Evolutionary conservation across 495 filamentous ascomycete species (phyloP), one percentile per base, ranked within the genome.

Genomic region (Talaromyces adpressus): DNA sequence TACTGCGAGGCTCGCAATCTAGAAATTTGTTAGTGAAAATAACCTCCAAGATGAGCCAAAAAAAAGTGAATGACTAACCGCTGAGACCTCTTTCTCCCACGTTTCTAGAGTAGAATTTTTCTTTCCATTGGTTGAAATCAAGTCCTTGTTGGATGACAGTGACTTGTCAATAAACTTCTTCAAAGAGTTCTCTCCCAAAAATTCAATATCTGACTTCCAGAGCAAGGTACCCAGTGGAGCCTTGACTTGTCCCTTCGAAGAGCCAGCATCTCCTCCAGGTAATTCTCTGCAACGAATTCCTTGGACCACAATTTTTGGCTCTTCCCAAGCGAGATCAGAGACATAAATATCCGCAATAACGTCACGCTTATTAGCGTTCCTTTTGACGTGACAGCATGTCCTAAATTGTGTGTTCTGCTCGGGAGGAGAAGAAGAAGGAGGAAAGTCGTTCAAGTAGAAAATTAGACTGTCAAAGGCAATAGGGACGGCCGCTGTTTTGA

Each of bases 1-100:
- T 6, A 63, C 63, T 16, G 77, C 32, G 6, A 73, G 32, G 1
- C 64, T 53, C 23, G 9, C 29, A 22, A 57, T 57, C 54, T 57
- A 16, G 3, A 22, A 11, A n/a, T 29, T 32, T 16, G 22, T 57
- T 12, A 32, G 27, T 57, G 3, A 9, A 12, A 34, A 16, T 29
- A n/a, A 25, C 22, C 11, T 0, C 4, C 11, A 34, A 29, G 1
- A 39, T 57, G 54, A 57, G 9, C 7, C 0, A 32, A 57, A 7
- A 3, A 14, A 34, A 29, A 16, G 6, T 3, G 11, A 12, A 22
- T 29, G 4, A 57, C 54, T 34, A 6, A 57, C 54, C 54, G 3
- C 54, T n/a, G 29, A 27, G 9, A 57, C 25, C 22, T 27, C 16
- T 29, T 57, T 27, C 49, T 52, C 49, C 49, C 49, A 52, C 49